These are phyloP conservation scores for Catenaria anguillulae DNA, from an alignment of 371 early-diverging fungal species.

Conservation along the genomic window DNA sequence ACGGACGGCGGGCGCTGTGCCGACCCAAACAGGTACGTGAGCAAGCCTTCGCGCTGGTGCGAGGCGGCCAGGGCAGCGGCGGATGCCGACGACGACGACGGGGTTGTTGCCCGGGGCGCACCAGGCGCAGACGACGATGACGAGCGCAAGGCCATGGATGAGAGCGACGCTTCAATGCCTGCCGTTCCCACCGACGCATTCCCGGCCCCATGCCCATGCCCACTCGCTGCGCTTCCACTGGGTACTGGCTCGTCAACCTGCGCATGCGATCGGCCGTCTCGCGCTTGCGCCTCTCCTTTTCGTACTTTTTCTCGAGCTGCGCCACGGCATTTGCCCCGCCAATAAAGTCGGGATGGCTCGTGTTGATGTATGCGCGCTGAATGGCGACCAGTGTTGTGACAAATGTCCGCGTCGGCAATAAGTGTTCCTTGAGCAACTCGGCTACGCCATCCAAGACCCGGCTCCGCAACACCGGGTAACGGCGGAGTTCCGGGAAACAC, in stretches of 20 bases:
- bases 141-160: too few species aligned
- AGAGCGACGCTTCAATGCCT: too few species aligned
- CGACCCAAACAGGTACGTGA: background rate
- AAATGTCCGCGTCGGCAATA: slow-evolving; percentile 79
- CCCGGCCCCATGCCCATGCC: too few species aligned
- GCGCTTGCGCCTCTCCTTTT: slow-evolving; percentile 23
- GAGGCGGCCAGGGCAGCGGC: slow-evolving; percentile 25
- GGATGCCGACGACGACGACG: background rate
- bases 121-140: background rate
- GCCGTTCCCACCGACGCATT: too few species aligned
- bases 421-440: slow-evolving; percentile 72
- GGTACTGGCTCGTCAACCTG: background rate
- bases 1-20: background rate
- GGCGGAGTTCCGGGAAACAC: slow-evolving; percentile 76
- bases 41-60: background rate
- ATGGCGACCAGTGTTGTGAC: slow-evolving; percentile 79
- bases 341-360: slow-evolving; percentile 96
- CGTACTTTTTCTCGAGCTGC: slow-evolving; percentile 67
- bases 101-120: too few species aligned
- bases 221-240: too few species aligned
- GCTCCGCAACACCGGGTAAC: slow-evolving; percentile 86
- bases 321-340: slow-evolving; percentile 91
- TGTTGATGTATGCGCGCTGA: slow-evolving; percentile 94
- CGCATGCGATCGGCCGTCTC: slow-evolving; percentile 15
- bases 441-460: slow-evolving; percentile 85